Conservation (phyloP, 768 basidiomycete species). For the Arthromyces matolae region DNA sequence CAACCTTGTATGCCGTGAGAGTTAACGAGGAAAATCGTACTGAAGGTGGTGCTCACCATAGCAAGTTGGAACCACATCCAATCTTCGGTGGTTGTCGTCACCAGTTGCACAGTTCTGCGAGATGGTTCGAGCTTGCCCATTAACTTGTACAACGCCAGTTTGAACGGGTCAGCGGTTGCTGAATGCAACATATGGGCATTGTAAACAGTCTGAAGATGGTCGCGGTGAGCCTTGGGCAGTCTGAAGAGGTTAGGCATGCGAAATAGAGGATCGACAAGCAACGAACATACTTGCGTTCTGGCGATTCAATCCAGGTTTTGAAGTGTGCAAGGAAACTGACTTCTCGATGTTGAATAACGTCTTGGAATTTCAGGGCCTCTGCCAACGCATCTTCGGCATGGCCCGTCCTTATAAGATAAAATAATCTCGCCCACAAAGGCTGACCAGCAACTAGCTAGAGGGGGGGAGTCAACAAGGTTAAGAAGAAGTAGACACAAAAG, state of each 20-base stretch:
- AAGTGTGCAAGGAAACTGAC: constrained; percentile 80
- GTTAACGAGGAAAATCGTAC: not conserved
- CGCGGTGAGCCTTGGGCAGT: constrained; percentile 68
- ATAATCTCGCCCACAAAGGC: constrained; percentile 92
- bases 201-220: constrained; percentile 76
- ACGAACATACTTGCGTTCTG: constrained; percentile 63
- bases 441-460: constrained; percentile 76
- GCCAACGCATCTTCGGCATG: constrained; percentile 76
- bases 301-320: constrained; percentile 77
- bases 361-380: constrained; percentile 67
- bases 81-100: constrained; percentile 92
- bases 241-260: constrained; percentile 28
- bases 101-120: constrained; percentile 72
- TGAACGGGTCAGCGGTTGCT: constrained; percentile 88
- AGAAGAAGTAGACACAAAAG: constrained; percentile 20
- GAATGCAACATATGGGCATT: constrained; percentile 90
- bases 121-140: constrained; percentile 89
- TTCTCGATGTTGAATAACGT: constrained; percentile 74
- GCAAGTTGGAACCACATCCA: constrained; percentile 98
- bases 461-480: not conserved
- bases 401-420: constrained; percentile 86
- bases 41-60: constrained; percentile 47
- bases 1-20: constrained; percentile 43
- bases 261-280: not conserved
- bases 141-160: constrained; percentile 92